These are phyloP conservation scores for Cercospora sesami DNA, from an alignment of 2,329 filamentous ascomycete species.

Conservation along the genomic window DNA sequence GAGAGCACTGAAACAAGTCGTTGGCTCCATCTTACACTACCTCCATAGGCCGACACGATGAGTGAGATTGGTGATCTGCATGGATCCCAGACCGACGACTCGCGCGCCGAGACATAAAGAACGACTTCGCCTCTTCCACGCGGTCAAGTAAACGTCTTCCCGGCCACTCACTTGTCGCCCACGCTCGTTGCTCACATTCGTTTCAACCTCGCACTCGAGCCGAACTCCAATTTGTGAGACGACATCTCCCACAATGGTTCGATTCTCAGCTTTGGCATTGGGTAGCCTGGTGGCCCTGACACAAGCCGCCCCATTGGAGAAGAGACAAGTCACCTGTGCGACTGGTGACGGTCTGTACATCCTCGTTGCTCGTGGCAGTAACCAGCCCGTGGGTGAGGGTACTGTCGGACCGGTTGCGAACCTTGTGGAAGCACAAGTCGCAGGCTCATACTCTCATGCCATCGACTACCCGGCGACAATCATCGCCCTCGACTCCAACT, in stretches of 20 bases:
- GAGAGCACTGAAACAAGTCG: not conserved
- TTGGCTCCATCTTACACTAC: not conserved
- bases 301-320: constrained; percentile 23
- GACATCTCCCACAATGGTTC: not conserved
- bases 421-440: constrained; percentile 35
- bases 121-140: not conserved
- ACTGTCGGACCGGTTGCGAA: constrained; percentile 38
- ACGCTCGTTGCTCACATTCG: not conserved
- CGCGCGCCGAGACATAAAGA: not conserved
- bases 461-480: constrained; percentile 34
- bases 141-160: not conserved
- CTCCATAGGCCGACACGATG: not conserved
- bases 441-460: constrained; percentile 39
- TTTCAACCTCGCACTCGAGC: not conserved
- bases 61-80: not conserved
- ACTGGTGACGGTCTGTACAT: constrained; percentile 35
- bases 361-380: constrained; percentile 42
- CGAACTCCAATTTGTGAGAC: not conserved
- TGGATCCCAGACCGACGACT: not conserved
- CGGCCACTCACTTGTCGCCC: not conserved
- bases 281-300: constrained; percentile 10
- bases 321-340: constrained; percentile 29
- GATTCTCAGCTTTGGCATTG: not conserved
- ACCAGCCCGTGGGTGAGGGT: constrained; percentile 36
- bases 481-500: constrained; percentile 26